Evolutionary conservation across 2,329 filamentous ascomycete genomes (phyloP).

Genomic region (Lachnellula willkommii): DNA sequence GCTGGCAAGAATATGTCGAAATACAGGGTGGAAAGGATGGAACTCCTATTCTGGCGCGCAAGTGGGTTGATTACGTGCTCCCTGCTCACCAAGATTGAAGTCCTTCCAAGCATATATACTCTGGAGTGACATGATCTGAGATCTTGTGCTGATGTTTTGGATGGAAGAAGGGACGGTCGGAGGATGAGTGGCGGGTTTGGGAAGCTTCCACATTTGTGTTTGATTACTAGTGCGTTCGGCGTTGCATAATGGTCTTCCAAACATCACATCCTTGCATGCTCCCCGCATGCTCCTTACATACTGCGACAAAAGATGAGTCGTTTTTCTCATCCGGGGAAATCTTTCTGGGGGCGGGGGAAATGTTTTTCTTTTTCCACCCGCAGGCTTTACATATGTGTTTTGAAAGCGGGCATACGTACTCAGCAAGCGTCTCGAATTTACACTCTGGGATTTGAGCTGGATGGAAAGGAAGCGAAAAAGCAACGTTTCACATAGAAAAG

Average conservation of each 20-base stretch:
- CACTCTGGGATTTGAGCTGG: conserved; percentile 43
- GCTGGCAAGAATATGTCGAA: conserved; percentile 31
- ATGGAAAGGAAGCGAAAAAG: conserved; percentile 71
- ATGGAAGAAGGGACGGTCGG: not conserved
- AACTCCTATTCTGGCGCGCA: conserved; percentile 20
- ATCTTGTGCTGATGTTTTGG: conserved; percentile 1
- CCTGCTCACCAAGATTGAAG: conserved; percentile 6
- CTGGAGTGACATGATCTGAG: not conserved
- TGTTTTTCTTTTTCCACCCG: not conserved
- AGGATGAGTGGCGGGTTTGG: conserved; percentile 8
- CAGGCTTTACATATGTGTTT: not conserved
- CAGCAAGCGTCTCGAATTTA: not conserved
- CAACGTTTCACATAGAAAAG: conserved; percentile 40
- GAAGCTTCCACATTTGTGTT: conserved; percentile 9
- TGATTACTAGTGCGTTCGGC: conserved; percentile 20
- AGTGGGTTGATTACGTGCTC: conserved; percentile 25
- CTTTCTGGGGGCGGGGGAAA: not conserved
- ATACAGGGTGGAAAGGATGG: conserved; percentile 19
- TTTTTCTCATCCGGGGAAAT: too few relatives aligned
- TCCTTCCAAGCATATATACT: not conserved
- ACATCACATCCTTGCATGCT: not conserved
- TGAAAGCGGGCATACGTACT: not conserved
- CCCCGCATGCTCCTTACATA: not conserved
- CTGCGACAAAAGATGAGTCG: not conserved
- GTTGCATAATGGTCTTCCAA: conserved; percentile 16